A percentile compares a stretch with the other conserved stretches of the same genome.
Conservation (phyloP, 768 basidiomycete genomes). For the Russula compacta region DNA sequence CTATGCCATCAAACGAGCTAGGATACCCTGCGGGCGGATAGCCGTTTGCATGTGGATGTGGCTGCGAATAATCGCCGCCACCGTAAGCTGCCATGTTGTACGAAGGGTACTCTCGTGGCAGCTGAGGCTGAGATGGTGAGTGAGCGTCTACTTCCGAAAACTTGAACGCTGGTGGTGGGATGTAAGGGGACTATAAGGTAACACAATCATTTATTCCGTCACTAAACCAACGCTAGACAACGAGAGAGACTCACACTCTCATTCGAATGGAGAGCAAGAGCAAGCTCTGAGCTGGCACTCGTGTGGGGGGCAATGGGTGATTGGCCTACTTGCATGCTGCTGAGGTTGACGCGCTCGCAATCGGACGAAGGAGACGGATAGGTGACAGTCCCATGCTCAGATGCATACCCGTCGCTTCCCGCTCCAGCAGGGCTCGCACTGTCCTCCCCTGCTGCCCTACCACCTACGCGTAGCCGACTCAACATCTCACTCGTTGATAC, state of each 20-base stretch:
- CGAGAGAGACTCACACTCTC: conserved; percentile 5
- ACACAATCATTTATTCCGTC: background rate
- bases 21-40: conserved; percentile 3
- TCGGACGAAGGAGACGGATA: conserved; percentile 18
- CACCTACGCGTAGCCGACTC: conserved; percentile 7
- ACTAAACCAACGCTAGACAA: background rate
- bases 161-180: conserved; percentile 14
- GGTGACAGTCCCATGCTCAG: conserved; percentile 15
- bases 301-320: background rate
- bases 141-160: conserved; percentile 2
- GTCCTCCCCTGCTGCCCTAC: conserved; percentile 2
- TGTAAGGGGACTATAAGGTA: conserved; percentile 3
- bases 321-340: background rate
- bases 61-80: conserved; percentile 7
- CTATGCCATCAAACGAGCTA: conserved; percentile 4
- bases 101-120: conserved; percentile 2
- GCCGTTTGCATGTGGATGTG: conserved; percentile 6
- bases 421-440: background rate
- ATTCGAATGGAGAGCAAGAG: conserved; percentile 14
- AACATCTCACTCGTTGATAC: conserved; percentile 18
- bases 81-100: background rate
- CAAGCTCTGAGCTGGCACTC: conserved; percentile 13
- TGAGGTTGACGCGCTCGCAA: conserved; percentile 11
- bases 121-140: background rate
- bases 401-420: conserved; percentile 15